These are phyloP conservation scores for Fusarium sp. DNA, from an alignment of 2,329 filamentous ascomycete species.

Conservation along the genomic window DNA sequence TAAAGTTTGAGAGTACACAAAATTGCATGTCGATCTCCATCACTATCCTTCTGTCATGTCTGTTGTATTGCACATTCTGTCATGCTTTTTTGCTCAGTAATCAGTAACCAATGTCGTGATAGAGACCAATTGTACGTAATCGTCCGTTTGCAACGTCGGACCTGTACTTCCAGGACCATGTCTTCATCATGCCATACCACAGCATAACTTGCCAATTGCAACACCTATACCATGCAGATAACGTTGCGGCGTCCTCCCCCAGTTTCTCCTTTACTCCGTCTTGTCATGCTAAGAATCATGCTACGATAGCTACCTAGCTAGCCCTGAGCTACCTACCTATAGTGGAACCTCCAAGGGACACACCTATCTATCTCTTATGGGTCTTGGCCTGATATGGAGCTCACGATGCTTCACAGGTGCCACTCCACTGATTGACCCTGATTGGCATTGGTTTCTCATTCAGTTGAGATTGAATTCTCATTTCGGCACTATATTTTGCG, in stretches of 20 bases:
- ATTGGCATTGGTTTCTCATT: constrained; percentile 26
- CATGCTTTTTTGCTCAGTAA: constrained; percentile 30
- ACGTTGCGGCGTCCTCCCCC: constrained; percentile 28
- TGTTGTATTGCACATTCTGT: constrained; percentile 4
- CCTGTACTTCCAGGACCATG: constrained; percentile 22
- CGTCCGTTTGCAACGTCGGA: constrained; percentile 32
- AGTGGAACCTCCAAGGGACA: constrained; percentile 33
- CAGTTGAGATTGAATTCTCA: constrained; percentile 32
- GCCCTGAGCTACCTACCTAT: constrained; percentile 19
- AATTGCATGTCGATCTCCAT: constrained; percentile 31
- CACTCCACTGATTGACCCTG: constrained; percentile 22
- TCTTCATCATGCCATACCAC: constrained; percentile 39
- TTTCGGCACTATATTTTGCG: constrained; percentile 27
- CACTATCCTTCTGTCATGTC: constrained; percentile 3
- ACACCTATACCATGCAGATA: constrained; percentile 24
- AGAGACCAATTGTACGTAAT: constrained; percentile 43
- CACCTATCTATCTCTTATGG: constrained; percentile 19
- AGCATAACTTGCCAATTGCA: constrained; percentile 23
- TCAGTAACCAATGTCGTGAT: constrained; percentile 36
- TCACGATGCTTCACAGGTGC: constrained; percentile 44
- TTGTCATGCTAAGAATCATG: constrained; percentile 35
- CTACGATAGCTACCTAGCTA: constrained; percentile 23
- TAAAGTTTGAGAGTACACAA: constrained; percentile 6
- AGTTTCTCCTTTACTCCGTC: constrained; percentile 40
- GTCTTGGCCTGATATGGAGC: constrained; percentile 35